Base-by-base conservation (phyloP, 108 stramenopile genomes). In the Pseudonitzschia delicatissima region DNA sequence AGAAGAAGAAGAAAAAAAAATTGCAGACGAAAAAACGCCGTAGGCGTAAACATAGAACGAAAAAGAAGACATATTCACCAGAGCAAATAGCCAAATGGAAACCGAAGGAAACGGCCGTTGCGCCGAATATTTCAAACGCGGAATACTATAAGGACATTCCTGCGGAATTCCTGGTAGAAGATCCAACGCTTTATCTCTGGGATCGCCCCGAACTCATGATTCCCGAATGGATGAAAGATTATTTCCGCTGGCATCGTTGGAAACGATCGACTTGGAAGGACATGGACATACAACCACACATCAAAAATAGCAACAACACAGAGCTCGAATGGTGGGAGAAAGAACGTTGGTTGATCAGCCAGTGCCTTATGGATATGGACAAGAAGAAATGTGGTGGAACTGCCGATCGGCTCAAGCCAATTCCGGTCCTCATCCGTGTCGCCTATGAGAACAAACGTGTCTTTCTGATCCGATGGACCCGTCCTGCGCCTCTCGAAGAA, bases 221-320 rank as follows among this genome's bases (percentile, higher is more conserved):
- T 12, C 79, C 79, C 17, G 28, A 44, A 5, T 82, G 81, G 82
- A 69, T 77, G 67, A 76, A 73, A 39, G 71, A 63, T 2, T 83
- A 83, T 34, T 72, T 77, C 39, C 58, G 60, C 1, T 83, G 82
- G 82, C 76, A 81, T 47, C 40, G 61, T 3, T 34, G 63, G 7
- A 65, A 67, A 25, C 60, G 68, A 35, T 2, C 33, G 35, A 58
- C 40, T 0, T 61, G 72, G 69, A 27, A 64, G 5, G 52, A 31
- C 36, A 62, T 36, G 4, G 35, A 20, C 21, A n/a, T n/a, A n/a
- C n/a, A n/a, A n/a, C n/a, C n/a, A n/a, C n/a, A n/a, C n/a, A n/a
- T n/a, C n/a, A n/a, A n/a, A n/a, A n/a, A n/a, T n/a, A n/a, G n/a
- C n/a, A n/a, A 59, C 31, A 28, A 35, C 29, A 0, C 0, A 3